Base-by-base conservation (phyloP, 106 monocot species). In the Amphibolis antarctica region DNA sequence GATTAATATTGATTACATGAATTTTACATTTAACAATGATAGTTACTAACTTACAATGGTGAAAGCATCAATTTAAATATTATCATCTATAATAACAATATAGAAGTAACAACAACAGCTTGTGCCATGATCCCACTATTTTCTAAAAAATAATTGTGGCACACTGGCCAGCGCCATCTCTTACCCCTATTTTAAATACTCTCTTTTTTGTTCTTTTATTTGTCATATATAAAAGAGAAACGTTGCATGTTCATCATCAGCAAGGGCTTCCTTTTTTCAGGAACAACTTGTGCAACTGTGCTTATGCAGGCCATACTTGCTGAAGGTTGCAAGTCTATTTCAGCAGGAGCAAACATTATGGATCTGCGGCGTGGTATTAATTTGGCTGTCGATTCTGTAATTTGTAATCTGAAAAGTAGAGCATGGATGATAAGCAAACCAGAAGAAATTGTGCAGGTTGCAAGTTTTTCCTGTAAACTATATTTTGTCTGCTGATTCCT, bases 241-340 rank as follows among this genome's bases (percentile, higher is more conserved):
- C 23, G 19, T 53, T 53, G 23, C 19, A 23, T 58, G 11, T 4
- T 19, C 10, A 1, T 29, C 14, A 13, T 20, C 9, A 30, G 12
- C 5, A 18, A 42, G 9, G 36, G 15, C 43, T 26, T 14, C 65
- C 42, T 64, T 14, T 68, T 43, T 76, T 71, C 79, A 92, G 87
- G 92, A 49, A 92, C 92, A 19, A 92, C 92, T 22, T 92, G 92
- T 66, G 92, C 87, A 59, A 92, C 92, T 68, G 77, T 92, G 22
- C 68, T 92, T 46, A 71, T 82, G 31, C 87, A 88, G 56, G 86
- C 92, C 59, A 92, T 92, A 67, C 64, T 92, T 20, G 69, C 73
- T 30, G 92, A 92, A 79, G 92, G 87, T 21, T 92, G 87, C 53
- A 92, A 87, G 77, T 72, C 84, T 59, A 82, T 92, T 64, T 82